These are phyloP conservation scores for Pelargonium citronellum DNA, from an alignment of 441 rosid genomes.

Conservation along the genomic window DNA sequence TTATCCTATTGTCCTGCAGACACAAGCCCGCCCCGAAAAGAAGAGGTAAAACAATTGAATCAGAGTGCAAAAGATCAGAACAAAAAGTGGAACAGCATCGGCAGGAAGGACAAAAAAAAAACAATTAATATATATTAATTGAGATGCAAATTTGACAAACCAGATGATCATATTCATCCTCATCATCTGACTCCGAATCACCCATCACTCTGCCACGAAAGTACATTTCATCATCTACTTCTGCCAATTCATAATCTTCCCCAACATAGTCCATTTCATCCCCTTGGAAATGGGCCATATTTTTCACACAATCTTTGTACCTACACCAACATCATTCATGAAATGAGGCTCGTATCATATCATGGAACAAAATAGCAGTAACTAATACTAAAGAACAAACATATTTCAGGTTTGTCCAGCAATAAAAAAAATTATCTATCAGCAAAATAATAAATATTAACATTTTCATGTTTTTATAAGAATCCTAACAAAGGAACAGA, in stretches of 20 bases:
- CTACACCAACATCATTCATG: background rate
- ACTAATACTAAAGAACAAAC: background rate
- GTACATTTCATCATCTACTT: conserved; percentile 34
- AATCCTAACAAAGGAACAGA: too few relatives aligned
- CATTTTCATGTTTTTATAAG: too few relatives aligned
- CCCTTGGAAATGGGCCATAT: conserved; percentile 5
- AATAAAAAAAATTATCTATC: background rate
- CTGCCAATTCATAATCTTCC: conserved; percentile 35
- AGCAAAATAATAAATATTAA: too few relatives aligned
- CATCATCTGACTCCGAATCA: conserved; percentile 22
- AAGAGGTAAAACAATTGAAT: background rate
- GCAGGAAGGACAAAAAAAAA: too few relatives aligned
- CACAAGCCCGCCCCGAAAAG: background rate
- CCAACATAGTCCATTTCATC: conserved; percentile 35
- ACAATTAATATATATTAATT: background rate
- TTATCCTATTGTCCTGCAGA: conserved; percentile 39
- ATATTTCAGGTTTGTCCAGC: too few relatives aligned
- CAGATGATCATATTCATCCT: conserved; percentile 35
- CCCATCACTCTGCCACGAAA: conserved; percentile 25
- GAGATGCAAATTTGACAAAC: background rate
- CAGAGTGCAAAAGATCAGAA: conserved; percentile 9
- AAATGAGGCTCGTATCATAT: background rate
- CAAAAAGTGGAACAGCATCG: conserved; percentile 21
- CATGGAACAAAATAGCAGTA: background rate
- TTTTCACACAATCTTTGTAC: background rate